Conservation (phyloP, 768 basidiomycete species). For the Sarcomyxa edulis region DNA sequence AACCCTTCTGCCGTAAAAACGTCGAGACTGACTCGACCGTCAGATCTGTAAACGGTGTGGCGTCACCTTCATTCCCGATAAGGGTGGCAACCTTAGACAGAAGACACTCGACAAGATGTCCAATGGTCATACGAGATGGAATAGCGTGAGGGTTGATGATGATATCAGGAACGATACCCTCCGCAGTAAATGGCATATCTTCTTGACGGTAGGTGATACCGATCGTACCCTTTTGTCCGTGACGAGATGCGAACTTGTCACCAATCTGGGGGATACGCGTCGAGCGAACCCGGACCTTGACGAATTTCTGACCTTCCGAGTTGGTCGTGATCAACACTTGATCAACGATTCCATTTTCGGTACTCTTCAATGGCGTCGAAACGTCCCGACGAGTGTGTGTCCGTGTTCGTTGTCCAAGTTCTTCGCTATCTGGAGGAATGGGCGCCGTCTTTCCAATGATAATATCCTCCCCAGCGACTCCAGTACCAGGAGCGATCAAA, state of each 20-base stretch:
- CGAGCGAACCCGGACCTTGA: slow-evolving; percentile 94
- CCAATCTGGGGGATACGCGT: slow-evolving; percentile 97
- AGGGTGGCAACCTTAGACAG: slow-evolving; percentile 95
- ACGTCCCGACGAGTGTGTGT: slow-evolving; percentile 93
- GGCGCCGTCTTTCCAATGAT: slow-evolving; percentile 99
- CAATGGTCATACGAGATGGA: slow-evolving; percentile 99
- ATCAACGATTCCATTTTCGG: slow-evolving; percentile 96
- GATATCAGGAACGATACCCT: slow-evolving; percentile 95
- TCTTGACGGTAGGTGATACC: slow-evolving; percentile 99
- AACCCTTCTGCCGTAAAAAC: slow-evolving; percentile 83
- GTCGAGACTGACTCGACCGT: slow-evolving; percentile 98
- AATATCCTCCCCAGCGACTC: slow-evolving; percentile 95
- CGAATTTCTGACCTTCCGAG: slow-evolving; percentile 94
- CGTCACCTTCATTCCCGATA: slow-evolving; percentile 95
- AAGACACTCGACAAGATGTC: slow-evolving; percentile 97
- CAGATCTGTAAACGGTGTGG: slow-evolving; percentile 96
- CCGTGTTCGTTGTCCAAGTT: slow-evolving; percentile 93
- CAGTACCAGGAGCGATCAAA: slow-evolving; percentile 91
- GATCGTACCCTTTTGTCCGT: slow-evolving; percentile 99
- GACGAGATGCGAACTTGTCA: slow-evolving; percentile 98
- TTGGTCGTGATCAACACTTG: slow-evolving; percentile 97
- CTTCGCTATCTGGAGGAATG: slow-evolving; percentile 93
- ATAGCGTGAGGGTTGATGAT: slow-evolving; percentile 99
- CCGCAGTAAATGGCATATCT: slow-evolving; percentile 98
- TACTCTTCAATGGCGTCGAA: slow-evolving; percentile 95